These are phyloP conservation scores for Tolypocladium ophioglossoides DNA, from an alignment of 2,329 filamentous ascomycete genomes.

Conservation along the genomic window DNA sequence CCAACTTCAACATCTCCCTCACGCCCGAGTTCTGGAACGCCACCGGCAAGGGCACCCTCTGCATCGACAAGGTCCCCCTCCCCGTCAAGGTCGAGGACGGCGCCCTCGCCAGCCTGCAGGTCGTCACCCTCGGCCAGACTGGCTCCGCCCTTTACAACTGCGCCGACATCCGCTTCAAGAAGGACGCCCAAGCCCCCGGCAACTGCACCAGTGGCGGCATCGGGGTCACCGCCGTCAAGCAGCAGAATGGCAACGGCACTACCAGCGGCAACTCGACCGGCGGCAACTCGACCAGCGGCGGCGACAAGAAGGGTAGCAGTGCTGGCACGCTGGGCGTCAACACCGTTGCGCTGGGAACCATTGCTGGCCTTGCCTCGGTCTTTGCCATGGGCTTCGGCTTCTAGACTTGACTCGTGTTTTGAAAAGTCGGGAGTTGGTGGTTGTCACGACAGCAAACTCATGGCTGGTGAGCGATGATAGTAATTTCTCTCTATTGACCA, in stretches of 20 bases:
- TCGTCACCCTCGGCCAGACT: slow-evolving; percentile 50
- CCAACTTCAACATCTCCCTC: slow-evolving; percentile 60
- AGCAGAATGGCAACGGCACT: slow-evolving; percentile 13
- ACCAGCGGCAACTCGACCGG: slow-evolving; percentile 6
- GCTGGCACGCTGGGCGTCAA: slow-evolving; percentile 13
- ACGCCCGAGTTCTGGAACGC: slow-evolving; percentile 47
- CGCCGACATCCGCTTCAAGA: slow-evolving; percentile 60
- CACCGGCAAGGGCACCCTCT: slow-evolving; percentile 54
- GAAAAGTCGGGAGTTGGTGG: background rate
- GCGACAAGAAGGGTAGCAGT: slow-evolving; percentile 7
- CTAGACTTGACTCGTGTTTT: slow-evolving; percentile 9
- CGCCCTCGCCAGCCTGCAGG: slow-evolving; percentile 55
- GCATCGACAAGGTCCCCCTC: slow-evolving; percentile 47
- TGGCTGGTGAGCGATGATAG: background rate
- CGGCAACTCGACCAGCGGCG: background rate
- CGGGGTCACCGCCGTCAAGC: slow-evolving; percentile 20
- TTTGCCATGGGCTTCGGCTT: slow-evolving; percentile 27
- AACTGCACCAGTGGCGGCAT: slow-evolving; percentile 31
- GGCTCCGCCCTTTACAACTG: slow-evolving; percentile 62
- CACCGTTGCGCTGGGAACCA: slow-evolving; percentile 18
- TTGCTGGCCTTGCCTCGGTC: slow-evolving; percentile 25
- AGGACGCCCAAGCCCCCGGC: slow-evolving; percentile 33
- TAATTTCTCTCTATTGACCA: background rate
- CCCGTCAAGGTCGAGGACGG: slow-evolving; percentile 49
- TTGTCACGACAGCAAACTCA: background rate